Base-by-base conservation (phyloP, 129 eudicot genomes). In the Helichrysum umbraculigerum region DNA sequence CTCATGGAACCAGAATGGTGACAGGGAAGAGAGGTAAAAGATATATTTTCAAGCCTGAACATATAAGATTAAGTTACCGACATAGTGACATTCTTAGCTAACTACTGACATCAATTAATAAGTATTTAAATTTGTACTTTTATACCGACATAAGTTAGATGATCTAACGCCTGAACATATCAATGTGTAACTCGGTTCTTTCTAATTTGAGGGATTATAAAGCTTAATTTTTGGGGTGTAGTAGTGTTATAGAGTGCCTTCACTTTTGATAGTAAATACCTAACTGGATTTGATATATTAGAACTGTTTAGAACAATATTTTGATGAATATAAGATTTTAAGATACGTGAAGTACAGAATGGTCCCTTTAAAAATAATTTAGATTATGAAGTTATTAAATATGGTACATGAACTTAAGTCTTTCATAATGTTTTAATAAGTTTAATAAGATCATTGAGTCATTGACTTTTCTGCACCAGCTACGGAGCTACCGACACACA, bases 141-240 rank as follows among this genome's bases (percentile, higher is more conserved):
- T n/a, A n/a, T 56, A 39, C 17, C 59, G 21, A 73, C 78, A 73
- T 68, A 61, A 61, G 19, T 74, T 61, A 61, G 70, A 61, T 74
- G 59, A 74, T 74, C 78, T 63, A 62, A n/a, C 44, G 14, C 42
- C 22, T 54, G 74, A 47, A 69, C 21, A 75, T 34, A 60, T 41
- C 42, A 37, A 6, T 2, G 10, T 64, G 14, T 3, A 61, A 64
- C 51, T 10, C 51, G 11, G 29, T 44, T 22, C 28, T 32, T 44
- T 17, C 50, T 41, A 62, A 62, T 9, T 47, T 42, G 34, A 20
- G 72, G 35, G 64, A 44, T 30, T n/a, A 1, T 63, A 64, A 30
- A 47, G 63, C 19, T 30, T 64, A 50, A 44, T n/a, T n/a, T 64
- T 17, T 3, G 10, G 50, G 51, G 8, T 5, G 3, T 74, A 51